Conservation (phyloP, 805 yeast genomes). For the Priceomyces carsonii region DNA sequence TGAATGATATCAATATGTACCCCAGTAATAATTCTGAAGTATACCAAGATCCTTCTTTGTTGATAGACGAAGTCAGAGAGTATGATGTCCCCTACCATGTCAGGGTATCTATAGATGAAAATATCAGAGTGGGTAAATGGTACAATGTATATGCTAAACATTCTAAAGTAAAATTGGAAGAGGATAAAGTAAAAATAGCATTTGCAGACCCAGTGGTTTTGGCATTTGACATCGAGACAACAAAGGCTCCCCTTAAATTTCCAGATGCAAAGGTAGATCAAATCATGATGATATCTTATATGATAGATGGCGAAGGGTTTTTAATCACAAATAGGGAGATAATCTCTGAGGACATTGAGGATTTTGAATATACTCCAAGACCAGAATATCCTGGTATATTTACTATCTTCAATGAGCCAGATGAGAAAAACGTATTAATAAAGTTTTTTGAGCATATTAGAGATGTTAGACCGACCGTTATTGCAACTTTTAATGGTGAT, state of each 20-base stretch:
- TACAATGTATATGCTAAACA: constrained; percentile 71
- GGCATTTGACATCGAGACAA: constrained; percentile 97
- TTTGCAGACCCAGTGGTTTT: constrained; percentile 97
- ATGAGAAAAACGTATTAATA: constrained; percentile 72
- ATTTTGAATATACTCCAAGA: constrained; percentile 95
- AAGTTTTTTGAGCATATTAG: constrained; percentile 88
- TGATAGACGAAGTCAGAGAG: constrained; percentile 81
- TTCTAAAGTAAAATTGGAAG: constrained; percentile 54
- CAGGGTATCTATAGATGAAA: constrained; percentile 88
- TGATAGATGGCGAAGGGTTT: constrained; percentile 98
- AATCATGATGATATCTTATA: constrained; percentile 98
- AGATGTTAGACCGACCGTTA: constrained; percentile 91
- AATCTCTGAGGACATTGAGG: constrained; percentile 91
- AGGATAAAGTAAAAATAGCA: constrained; percentile 73
- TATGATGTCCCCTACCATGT: constrained; percentile 97
- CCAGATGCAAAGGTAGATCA: constrained; percentile 92
- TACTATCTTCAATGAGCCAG: constrained; percentile 84
- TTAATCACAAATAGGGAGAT: constrained; percentile 93
- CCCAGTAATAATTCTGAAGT: constrained; percentile 16
- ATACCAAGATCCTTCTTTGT: constrained; percentile 56
- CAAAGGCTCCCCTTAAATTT: constrained; percentile 92
- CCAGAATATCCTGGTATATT: constrained; percentile 93
- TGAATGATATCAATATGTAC: constrained; percentile 26
- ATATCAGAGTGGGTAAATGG: constrained; percentile 95
- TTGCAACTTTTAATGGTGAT: constrained; percentile 97